Evolutionary conservation across 352 stramenopile genomes (phyloP).

Genomic region (Pythium sukuiense): DNA sequence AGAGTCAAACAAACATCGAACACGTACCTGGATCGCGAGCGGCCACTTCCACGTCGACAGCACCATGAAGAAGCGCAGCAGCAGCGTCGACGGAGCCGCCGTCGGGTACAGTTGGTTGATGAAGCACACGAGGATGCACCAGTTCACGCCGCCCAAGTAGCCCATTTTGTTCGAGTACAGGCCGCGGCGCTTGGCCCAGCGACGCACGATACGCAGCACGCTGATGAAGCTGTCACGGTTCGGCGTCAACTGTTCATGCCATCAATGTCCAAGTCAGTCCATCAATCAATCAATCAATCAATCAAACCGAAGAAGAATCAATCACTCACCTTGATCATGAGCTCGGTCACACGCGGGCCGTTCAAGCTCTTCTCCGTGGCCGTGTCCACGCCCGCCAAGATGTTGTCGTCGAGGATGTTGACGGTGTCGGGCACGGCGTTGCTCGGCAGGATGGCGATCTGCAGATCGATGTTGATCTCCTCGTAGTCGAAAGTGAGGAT

Average conservation of each 20-base stretch:
- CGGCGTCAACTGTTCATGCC: slow-evolving; percentile 51
- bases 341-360: slow-evolving; percentile 87
- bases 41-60: slow-evolving; percentile 91
- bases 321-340: slow-evolving; percentile 82
- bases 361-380: slow-evolving; percentile 91
- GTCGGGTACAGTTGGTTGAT: slow-evolving; percentile 92
- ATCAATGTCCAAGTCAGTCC: not conserved
- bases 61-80: slow-evolving; percentile 91
- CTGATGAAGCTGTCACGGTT: slow-evolving; percentile 88
- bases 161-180: slow-evolving; percentile 99
- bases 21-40: slow-evolving; percentile 81
- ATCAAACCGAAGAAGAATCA: not conserved
- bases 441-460: slow-evolving; percentile 94
- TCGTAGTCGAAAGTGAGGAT: slow-evolving; percentile 99
- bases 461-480: slow-evolving; percentile 98
- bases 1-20: not conserved
- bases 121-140: slow-evolving; percentile 97
- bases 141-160: slow-evolving; percentile 99
- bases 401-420: slow-evolving; percentile 90
- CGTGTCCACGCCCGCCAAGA: slow-evolving; percentile 85
- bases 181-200: slow-evolving; percentile 91
- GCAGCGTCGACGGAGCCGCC: slow-evolving; percentile 76
- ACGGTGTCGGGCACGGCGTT: slow-evolving; percentile 89
- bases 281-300: not conserved
- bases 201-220: slow-evolving; percentile 84